Percentiles rank a stretch among this genome's conserved stretches.
These are phyloP conservation scores for Botrytis galanthina DNA, from an alignment of 2,329 filamentous ascomycete genomes.

Conservation along the genomic window DNA sequence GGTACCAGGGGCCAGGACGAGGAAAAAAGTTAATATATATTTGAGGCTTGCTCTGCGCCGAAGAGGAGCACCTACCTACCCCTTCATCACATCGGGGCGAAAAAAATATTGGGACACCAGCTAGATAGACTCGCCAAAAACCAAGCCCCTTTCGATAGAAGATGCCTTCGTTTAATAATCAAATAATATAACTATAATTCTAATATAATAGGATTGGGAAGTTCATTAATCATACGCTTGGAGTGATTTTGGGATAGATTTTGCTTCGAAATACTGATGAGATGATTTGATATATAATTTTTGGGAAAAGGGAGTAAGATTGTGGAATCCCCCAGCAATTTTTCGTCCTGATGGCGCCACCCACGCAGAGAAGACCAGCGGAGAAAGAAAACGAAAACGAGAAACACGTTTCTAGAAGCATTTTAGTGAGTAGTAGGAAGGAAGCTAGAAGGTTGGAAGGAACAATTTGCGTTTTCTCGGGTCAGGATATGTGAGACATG, in stretches of 20 bases:
- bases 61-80: not conserved
- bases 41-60: not conserved
- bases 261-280: not conserved
- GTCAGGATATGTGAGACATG: not conserved
- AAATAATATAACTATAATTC: not conserved
- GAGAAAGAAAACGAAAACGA: not conserved
- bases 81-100: not conserved
- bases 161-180: not conserved
- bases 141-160: not conserved
- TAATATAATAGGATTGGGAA: not conserved
- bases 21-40: not conserved
- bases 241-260: not conserved
- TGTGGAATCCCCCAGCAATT: not conserved
- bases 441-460: slow-evolving; percentile 12
- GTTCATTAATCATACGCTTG: not conserved
- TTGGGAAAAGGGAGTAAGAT: not conserved
- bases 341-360: not conserved
- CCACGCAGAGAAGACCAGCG: not conserved
- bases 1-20: not conserved
- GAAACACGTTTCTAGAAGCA: slow-evolving; percentile 3
- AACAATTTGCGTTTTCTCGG: not conserved
- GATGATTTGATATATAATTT: not conserved
- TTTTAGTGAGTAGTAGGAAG: not conserved
- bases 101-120: not conserved
- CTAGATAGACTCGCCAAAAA: not conserved